These are phyloP conservation scores for Rhododendron vialii DNA, from an alignment of 148 eudicot genomes.

Conservation along the genomic window DNA sequence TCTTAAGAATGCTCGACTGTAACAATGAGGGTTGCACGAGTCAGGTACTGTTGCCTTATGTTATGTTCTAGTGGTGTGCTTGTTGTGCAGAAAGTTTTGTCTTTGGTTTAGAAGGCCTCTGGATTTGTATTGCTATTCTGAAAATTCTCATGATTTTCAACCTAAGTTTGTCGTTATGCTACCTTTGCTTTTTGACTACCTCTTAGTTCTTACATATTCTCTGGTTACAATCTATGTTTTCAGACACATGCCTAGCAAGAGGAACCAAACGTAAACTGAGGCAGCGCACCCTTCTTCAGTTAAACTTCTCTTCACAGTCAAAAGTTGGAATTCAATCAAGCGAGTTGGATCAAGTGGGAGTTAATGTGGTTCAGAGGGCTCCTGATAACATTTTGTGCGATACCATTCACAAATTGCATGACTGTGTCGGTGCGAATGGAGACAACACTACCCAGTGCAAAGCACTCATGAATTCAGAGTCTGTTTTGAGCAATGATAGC, in stretches of 20 bases:
- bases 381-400: constrained; percentile 16
- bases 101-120: not conserved
- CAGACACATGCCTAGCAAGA: constrained; percentile 75
- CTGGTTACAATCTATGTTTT: constrained; percentile 16
- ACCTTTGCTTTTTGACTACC: not conserved
- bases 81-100: not conserved
- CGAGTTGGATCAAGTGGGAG: constrained; percentile 20
- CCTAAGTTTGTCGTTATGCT: not conserved
- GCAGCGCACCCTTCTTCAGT: constrained; percentile 2
- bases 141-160: not conserved
- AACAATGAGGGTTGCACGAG: not conserved
- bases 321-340: constrained; percentile 1
- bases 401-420: constrained; percentile 9
- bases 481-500: not conserved
- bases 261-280: constrained; percentile 67
- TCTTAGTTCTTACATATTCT: not conserved
- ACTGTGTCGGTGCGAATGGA: constrained; percentile 15
- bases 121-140: not conserved
- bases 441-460: not conserved
- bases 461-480: not conserved
- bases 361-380: constrained; percentile 18
- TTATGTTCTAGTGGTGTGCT: not conserved
- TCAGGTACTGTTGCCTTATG: not conserved
- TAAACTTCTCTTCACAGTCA: not conserved
- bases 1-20: not conserved